Base-by-base conservation (phyloP, 345 rosid genomes). In the Alliaria petiolata region DNA sequence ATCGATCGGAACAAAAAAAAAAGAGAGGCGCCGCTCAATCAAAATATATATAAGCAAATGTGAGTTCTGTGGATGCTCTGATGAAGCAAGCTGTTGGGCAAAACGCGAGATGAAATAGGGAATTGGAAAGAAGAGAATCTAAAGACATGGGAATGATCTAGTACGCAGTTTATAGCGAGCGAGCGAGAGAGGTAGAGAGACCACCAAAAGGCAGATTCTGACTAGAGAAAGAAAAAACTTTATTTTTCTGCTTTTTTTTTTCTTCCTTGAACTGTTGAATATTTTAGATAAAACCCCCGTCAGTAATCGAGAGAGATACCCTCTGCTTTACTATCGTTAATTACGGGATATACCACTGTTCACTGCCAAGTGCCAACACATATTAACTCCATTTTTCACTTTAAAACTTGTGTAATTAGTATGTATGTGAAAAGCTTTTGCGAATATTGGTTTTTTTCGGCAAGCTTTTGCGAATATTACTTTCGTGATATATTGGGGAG, bases 111-210 rank as follows among this genome's bases (percentile, higher is more conserved):
- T 62, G 70, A 76, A 74, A 75, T 47, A 54, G 55, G 14, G 33
- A 68, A 66, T 7, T 40, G 50, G 9, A 36, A 69, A 8, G 50
- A 13, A 35, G 51, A 80, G 75, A 65, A 40, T 50, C 57, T 65
- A 65, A 25, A 64, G 54, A 57, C 46, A 33, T 53, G 35, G 43
- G 80, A 82, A 74, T 66, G 80, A 81, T 76, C 85, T 63, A 78
- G 74, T 63, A 44, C 60, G 17, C 45, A 76, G 80, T 42, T 76
- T 46, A 42, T 8, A 63, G 70, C 28, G 20, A 61, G 66, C 17
- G 19, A 38, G 14, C 19, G 55, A 71, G 62, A 4, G 56, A 61
- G n/a, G n/a, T n/a, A n/a, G 30, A 78, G 82, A 74, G 79, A 49
- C n/a, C 76, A 64, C 67, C 55, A 64, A 71, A 53, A 42, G 76